These are phyloP conservation scores for Sanguinoderma infundibulare DNA, from an alignment of 1,284 basidiomycete genomes.

Conservation along the genomic window DNA sequence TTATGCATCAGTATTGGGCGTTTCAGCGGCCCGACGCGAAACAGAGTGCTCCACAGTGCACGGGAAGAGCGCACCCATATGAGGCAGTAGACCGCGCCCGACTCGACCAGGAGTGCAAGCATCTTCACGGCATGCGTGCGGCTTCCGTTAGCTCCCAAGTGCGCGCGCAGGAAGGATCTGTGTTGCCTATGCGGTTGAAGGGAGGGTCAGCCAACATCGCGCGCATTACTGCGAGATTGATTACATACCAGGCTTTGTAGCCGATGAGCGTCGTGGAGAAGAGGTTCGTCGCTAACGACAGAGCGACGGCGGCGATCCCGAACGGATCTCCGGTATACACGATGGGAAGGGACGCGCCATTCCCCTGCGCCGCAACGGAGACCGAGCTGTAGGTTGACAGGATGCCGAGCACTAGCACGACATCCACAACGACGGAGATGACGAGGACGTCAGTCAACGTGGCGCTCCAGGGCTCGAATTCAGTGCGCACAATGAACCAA, in stretches of 20 bases:
- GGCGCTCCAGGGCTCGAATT: no score
- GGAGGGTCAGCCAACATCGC: neutral
- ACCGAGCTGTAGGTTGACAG: neutral
- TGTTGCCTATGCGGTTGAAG: neutral
- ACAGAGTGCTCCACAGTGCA: no score
- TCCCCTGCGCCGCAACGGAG: neutral
- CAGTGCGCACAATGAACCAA: neutral
- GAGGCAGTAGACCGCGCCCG: slow-evolving; percentile 1
- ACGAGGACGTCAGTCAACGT: no score
- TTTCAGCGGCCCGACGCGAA: neutral
- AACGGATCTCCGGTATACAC: neutral
- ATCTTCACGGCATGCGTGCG: neutral
- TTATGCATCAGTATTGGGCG: neutral
- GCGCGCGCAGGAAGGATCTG: neutral
- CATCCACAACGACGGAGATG: no score
- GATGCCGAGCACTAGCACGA: neutral
- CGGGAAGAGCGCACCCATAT: slow-evolving; percentile 3
- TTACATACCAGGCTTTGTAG: slow-evolving; percentile 6
- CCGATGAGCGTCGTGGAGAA: slow-evolving; percentile 8
- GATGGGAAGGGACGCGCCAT: neutral
- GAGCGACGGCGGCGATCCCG: neutral
- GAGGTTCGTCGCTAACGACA: slow-evolving; percentile 6
- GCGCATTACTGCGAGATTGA: neutral
- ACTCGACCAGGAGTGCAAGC: slow-evolving; percentile 7
- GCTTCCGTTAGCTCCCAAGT: neutral